phyloP scores from a whole-genome alignment of 805 yeast genomes.

The Cyberlindnera misumaiensis region DNA sequence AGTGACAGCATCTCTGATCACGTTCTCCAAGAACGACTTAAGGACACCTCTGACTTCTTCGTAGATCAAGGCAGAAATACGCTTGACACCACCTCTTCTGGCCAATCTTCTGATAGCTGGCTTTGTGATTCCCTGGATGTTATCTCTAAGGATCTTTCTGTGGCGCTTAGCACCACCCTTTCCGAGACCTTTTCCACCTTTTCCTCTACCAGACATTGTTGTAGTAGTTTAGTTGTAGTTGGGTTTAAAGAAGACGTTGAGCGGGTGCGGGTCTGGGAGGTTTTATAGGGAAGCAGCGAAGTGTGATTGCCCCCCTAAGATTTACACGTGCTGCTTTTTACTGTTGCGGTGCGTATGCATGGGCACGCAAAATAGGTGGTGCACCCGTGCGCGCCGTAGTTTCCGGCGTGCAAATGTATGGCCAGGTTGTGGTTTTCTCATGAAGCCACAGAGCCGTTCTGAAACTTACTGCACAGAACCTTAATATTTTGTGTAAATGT shows the following conservation, averaged over 20 bases:
- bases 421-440: conserved; percentile 1
- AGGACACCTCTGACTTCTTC: conserved; percentile 98
- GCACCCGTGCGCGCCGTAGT: background rate
- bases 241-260: background rate
- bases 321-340: background rate
- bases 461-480: background rate
- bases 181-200: conserved; percentile 99
- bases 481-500: background rate
- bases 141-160: conserved; percentile 98
- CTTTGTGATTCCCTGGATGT: conserved; percentile 99
- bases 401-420: conserved; percentile 1
- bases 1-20: conserved; percentile 98
- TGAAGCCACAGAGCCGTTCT: no score
- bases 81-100: conserved; percentile 99
- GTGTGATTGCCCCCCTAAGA: background rate
- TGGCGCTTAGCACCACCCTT: conserved; percentile 99
- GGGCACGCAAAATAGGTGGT: conserved; percentile 1
- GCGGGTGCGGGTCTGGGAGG: background rate
- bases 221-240: background rate
- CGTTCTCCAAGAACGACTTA: conserved; percentile 92
- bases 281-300: conserved; percentile 1
- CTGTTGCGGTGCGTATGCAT: conserved; percentile 1
- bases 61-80: conserved; percentile 97
- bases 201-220: conserved; percentile 97
- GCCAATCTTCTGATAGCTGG: conserved; percentile 99